Evolutionary conservation across 2,329 filamentous ascomycete species (phyloP).

Genomic region (Cladosporium velox): DNA sequence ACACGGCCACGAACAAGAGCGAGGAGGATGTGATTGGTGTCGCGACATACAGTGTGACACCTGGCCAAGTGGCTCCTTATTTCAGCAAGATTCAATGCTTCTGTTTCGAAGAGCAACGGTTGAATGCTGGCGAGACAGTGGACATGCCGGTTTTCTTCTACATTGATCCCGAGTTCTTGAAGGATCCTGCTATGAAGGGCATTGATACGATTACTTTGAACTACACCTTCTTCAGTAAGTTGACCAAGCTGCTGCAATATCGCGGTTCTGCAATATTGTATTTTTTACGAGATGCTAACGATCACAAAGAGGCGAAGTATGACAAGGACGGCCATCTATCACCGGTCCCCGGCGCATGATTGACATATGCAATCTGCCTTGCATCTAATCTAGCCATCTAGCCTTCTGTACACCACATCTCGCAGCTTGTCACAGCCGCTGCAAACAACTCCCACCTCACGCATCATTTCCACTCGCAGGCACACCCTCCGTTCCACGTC

Average conservation of each 20-base stretch:
- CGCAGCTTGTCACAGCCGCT: conserved; percentile 12
- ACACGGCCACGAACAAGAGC: conserved; percentile 90
- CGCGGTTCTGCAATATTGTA: not conserved
- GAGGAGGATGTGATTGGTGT: conserved; percentile 92
- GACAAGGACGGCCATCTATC: conserved; percentile 75
- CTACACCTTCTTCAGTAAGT: conserved; percentile 97
- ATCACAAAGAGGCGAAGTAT: conserved; percentile 71
- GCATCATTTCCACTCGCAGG: conserved; percentile 28
- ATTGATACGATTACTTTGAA: conserved; percentile 94
- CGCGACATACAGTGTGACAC: conserved; percentile 95
- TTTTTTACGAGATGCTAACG: conserved; percentile 26
- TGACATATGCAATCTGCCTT: not conserved
- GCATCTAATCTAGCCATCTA: not conserved
- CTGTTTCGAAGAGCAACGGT: conserved; percentile 92
- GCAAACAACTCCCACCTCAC: conserved; percentile 5
- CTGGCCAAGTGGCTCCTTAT: conserved; percentile 91
- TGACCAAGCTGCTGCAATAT: not conserved
- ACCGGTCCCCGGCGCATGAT: conserved; percentile 49
- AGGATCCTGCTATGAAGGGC: conserved; percentile 87
- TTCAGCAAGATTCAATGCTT: conserved; percentile 99
- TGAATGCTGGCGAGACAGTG: conserved; percentile 93
- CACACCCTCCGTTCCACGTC: conserved; percentile 30
- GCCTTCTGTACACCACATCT: not conserved
- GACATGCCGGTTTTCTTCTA: conserved; percentile 99
- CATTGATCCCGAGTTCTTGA: conserved; percentile 91